These are phyloP conservation scores for Thuidium tamariscinum DNA, from an alignment of 225 moss, liverwort and hornwort species.

Conservation along the genomic window DNA sequence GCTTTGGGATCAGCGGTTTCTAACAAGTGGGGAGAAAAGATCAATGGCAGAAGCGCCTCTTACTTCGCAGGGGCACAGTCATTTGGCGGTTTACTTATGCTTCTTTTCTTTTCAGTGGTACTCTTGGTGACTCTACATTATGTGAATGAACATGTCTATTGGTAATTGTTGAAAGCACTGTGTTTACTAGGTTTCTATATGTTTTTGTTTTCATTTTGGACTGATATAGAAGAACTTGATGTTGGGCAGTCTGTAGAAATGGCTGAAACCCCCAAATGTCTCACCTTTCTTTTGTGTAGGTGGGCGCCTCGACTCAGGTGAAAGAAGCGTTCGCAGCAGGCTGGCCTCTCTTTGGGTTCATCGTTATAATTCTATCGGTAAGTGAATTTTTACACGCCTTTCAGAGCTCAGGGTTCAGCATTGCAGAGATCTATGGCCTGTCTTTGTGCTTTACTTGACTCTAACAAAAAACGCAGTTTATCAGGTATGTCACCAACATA, in stretches of 20 bases:
- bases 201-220: neutral
- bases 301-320: slow-evolving; percentile 76
- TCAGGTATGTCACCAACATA: neutral
- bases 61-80: slow-evolving; percentile 80
- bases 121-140: neutral
- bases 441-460: neutral
- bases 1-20: slow-evolving; percentile 44
- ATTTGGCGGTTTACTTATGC: slow-evolving; percentile 81
- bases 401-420: neutral
- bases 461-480: neutral
- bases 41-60: slow-evolving; percentile 28
- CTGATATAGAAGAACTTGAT: neutral
- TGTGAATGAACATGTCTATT: neutral
- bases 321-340: slow-evolving; percentile 74
- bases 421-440: neutral
- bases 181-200: neutral
- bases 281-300: slow-evolving; percentile 9
- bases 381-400: neutral
- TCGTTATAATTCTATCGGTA: slow-evolving; percentile 59
- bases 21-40: slow-evolving; percentile 24
- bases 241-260: neutral
- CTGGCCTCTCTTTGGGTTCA: slow-evolving; percentile 86
- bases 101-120: slow-evolving; percentile 95
- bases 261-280: neutral
- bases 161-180: neutral